Percentiles rank a stretch among this genome's conserved stretches.
These are phyloP conservation scores for Silene uniflora DNA, from an alignment of 148 eudicot species.

Conservation along the genomic window DNA sequence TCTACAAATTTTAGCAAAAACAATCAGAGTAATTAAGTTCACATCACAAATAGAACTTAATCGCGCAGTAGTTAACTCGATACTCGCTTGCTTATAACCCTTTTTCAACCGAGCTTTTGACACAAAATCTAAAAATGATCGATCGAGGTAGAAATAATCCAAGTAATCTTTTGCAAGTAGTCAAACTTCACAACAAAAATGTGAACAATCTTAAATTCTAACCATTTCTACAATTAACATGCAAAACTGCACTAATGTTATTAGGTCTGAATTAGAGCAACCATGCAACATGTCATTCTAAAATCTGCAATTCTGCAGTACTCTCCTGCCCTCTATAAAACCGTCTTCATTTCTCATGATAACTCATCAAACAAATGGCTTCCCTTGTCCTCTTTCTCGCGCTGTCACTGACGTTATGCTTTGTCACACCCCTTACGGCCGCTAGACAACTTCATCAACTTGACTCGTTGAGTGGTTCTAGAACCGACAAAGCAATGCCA, in stretches of 20 bases:
- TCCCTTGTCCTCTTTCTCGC: neutral
- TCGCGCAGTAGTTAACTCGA: no score
- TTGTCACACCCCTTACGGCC: neutral
- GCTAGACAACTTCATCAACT: conserved; percentile 7
- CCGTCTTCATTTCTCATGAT: conserved; percentile 4
- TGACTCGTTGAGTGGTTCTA: neutral
- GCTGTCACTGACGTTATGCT: neutral
- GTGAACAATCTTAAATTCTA: conserved; percentile 18
- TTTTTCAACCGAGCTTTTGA: no score
- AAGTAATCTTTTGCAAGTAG: neutral
- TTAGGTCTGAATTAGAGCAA: conserved; percentile 23
- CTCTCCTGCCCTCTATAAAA: conserved; percentile 9
- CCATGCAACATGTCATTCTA: conserved; percentile 17
- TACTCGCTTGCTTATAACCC: no score
- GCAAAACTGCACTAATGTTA: conserved; percentile 6
- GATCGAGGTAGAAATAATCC: no score
- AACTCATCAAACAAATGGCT: conserved; percentile 6
- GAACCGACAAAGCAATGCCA: neutral
- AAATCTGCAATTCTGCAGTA: neutral
- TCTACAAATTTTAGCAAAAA: no score
- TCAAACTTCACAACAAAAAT: conserved; percentile 12
- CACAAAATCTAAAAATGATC: no score
- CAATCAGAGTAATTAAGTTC: no score
- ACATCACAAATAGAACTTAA: no score
- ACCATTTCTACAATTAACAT: conserved; percentile 12